These are phyloP conservation scores for Sclerotiophoma versabilis DNA, from an alignment of 2,329 filamentous ascomycete genomes.

Conservation along the genomic window DNA sequence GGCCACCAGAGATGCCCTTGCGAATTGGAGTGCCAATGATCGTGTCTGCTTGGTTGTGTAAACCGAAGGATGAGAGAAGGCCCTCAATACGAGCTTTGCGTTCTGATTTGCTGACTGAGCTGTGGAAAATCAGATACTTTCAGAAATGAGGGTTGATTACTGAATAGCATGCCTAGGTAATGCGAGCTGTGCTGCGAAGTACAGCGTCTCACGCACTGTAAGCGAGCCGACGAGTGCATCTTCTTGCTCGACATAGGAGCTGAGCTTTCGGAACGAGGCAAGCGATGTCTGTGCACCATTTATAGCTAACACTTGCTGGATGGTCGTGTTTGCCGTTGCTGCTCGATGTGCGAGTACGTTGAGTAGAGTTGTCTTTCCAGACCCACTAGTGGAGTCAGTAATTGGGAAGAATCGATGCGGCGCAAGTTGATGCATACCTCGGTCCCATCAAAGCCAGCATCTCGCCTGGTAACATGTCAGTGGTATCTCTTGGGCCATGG, in stretches of 20 bases:
- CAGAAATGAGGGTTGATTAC: neutral
- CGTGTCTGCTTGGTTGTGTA: conserved; percentile 71
- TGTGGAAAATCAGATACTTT: conserved; percentile 33
- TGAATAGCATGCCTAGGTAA: conserved; percentile 51
- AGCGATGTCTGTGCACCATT: conserved; percentile 67
- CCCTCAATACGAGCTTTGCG: conserved; percentile 68
- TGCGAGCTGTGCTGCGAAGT: conserved; percentile 76
- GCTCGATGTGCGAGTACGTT: conserved; percentile 76
- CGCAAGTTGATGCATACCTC: conserved; percentile 46
- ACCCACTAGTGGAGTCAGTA: conserved; percentile 46
- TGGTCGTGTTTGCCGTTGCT: conserved; percentile 60
- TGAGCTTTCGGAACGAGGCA: conserved; percentile 68
- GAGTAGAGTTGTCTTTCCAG: conserved; percentile 84
- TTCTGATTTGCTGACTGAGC: conserved; percentile 62
- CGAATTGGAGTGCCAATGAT: conserved; percentile 82
- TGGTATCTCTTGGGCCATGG: neutral
- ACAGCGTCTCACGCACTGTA: conserved; percentile 79
- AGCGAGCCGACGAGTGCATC: conserved; percentile 83
- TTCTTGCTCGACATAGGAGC: conserved; percentile 85
- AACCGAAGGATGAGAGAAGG: conserved; percentile 75
- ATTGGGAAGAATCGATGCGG: neutral
- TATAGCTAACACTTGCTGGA: conserved; percentile 63
- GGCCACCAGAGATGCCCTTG: conserved; percentile 84
- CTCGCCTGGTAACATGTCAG: conserved; percentile 62
- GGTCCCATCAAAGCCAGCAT: conserved; percentile 84